A percentile compares a stretch with the other conserved stretches of the same genome.
phyloP scores from a whole-genome alignment of 176 grass and related monocot species.

The Elymus sibiricus region DNA sequence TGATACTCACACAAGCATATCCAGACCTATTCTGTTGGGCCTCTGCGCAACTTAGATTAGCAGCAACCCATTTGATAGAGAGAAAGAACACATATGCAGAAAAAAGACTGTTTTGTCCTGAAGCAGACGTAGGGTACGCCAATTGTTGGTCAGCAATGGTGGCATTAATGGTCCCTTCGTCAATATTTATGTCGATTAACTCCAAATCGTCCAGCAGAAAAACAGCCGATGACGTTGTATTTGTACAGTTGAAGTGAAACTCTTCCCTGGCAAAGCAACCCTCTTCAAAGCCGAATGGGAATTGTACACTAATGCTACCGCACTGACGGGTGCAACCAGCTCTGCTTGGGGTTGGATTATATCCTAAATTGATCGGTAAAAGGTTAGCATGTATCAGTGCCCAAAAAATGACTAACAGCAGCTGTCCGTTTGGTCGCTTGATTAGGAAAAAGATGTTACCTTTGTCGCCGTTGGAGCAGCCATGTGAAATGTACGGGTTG shows the following conservation, averaged over 20 bases:
- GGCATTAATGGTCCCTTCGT: background rate
- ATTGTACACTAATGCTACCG: background rate
- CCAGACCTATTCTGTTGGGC: background rate
- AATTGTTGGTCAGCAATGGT: background rate
- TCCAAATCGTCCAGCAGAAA: background rate
- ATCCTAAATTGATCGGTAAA: background rate
- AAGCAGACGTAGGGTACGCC: background rate
- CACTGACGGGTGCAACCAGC: background rate
- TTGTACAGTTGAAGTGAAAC: background rate
- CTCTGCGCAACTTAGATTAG: background rate
- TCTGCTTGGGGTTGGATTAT: background rate
- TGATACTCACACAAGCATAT: background rate
- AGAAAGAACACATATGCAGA: background rate
- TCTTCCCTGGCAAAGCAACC: background rate
- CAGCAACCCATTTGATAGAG: background rate
- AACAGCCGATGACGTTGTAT: background rate
- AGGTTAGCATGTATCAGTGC: background rate
- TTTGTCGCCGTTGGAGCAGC: background rate
- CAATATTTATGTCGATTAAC: background rate
- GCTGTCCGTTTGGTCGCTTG: background rate
- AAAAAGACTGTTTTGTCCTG: background rate
- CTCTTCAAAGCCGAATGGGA: background rate
- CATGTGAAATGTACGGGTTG: background rate
- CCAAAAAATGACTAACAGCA: background rate
- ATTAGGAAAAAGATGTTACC: background rate